Evolutionary conservation across 164 flowering plant genomes (phyloP), one percentile per base, ranked within the genome.

Genomic region (Taxillus chinensis): DNA sequence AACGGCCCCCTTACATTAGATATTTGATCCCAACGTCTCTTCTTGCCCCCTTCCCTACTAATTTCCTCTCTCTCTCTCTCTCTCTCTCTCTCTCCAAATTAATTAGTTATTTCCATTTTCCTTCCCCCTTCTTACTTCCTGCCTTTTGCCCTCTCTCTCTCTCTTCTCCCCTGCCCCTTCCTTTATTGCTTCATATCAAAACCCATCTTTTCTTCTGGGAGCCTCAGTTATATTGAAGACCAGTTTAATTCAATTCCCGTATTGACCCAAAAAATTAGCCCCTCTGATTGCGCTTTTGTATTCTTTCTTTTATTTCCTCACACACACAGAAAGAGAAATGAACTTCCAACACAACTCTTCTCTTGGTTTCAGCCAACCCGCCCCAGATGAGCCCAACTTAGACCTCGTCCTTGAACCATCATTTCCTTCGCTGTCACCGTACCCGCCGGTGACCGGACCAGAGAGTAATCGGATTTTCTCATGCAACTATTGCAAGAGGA

Each of bases 401-500:
- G 75, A 82, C 2, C 81, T 82, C 5, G 67, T 68, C 15, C 82
- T 73, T 8, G 79, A 78, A 15, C 80, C 70, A 5, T 74, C 80
- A 0, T 73, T 86, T 0, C 74, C 86, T 0, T 74, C 78, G 2
- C 70, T 72, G 13, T 62, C 79, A 7, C 71, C 80, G 4, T 41
- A 40, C 39, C 51, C 12, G 13, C 43, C 57, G 39, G 16, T 39
- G 12, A 3, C 40, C 59, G 62, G 54, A 7, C 4, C 68, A 1
- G 79, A 76, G 59, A 74, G 74, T 2, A 27, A 27, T 2, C 67
- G 91, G 4, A 68, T 87, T 12, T 89, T 85, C 74, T 77, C 91
- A 0, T 90, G 96, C 70, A 83, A 82, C 71, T 87, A 79, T 43
- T 90, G 96, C 68, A 79, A 79, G 57, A 85, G 88, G 50, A 86